Evolutionary conservation across 2,329 filamentous ascomycete species (phyloP), one percentile per base, ranked within the genome.

Genomic region (Coniochaeta sp.): DNA sequence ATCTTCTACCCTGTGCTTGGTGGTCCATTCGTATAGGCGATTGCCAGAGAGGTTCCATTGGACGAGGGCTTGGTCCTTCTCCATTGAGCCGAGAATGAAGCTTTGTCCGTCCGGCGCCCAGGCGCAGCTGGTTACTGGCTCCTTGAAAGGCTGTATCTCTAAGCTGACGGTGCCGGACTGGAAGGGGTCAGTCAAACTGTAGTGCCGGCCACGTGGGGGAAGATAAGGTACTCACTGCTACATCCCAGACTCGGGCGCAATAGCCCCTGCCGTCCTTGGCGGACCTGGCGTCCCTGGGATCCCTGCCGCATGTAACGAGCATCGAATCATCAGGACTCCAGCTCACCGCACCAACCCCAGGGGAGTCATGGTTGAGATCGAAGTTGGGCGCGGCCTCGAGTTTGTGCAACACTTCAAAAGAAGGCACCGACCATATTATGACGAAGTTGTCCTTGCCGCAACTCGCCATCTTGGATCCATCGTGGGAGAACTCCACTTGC

Each of bases 241-340:
- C 73, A 66, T 91, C 82, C 87, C 89, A 96, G 55, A 96, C 69
- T 31, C 85, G 79, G 1, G 89, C 90, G 55, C 78, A 79, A 45
- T 79, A 81, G 62, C n/a, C n/a, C n/a, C n/a, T n/a, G n/a, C n/a
- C n/a, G n/a, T n/a, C n/a, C n/a, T n/a, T n/a, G n/a, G n/a, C n/a
- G n/a, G n/a, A n/a, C n/a, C n/a, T n/a, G n/a, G n/a, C n/a, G n/a
- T n/a, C n/a, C n/a, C n/a, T n/a, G n/a, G n/a, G n/a, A n/a, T 95
- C 89, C 57, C 82, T 78, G 14, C 83, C 87, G 65, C 92, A 97
- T 14, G 87, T 92, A 33, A 97, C 83, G 30, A 99, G 76, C 70
- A 89, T 89, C 1, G 79, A 79, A 68, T 95, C 89, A 66, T 99
- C 90, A 5, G 91, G 94, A 64, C 91, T 96, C 89, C 94, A 99